Conservation (phyloP, 129 eudicot genomes). For the Logfia minima region DNA sequence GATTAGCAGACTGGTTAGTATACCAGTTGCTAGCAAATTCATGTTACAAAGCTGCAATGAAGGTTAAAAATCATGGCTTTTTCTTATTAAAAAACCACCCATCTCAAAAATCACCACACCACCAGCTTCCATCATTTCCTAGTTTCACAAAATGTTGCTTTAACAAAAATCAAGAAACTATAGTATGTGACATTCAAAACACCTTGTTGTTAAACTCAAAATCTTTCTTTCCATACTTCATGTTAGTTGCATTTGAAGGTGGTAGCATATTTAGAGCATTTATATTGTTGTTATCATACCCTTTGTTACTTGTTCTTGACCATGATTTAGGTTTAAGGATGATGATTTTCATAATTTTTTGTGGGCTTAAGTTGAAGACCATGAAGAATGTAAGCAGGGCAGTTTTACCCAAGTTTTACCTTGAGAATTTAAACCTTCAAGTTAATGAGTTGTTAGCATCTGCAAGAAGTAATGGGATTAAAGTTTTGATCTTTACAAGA, state of each 20-base stretch:
- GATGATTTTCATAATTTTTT: constrained; percentile 77
- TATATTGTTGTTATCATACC: constrained; percentile 54
- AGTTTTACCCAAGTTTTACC: constrained; percentile 85
- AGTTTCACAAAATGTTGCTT: constrained; percentile 47
- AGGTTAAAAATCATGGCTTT: constrained; percentile 47
- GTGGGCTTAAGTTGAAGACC: constrained; percentile 61
- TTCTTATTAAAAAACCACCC: constrained; percentile 43
- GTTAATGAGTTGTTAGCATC: constrained; percentile 47
- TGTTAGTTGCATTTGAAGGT: constrained; percentile 93
- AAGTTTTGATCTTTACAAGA: constrained; percentile 51
- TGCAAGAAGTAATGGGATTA: constrained; percentile 30
- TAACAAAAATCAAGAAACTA: constrained; percentile 41
- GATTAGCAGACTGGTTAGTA: constrained; percentile 57
- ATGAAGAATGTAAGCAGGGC: constrained; percentile 66
- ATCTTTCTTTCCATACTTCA: constrained; percentile 87
- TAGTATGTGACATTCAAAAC: constrained; percentile 72
- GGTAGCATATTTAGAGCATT: constrained; percentile 68
- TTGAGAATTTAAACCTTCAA: constrained; percentile 59
- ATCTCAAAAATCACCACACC: constrained; percentile 40
- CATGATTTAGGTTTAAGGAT: constrained; percentile 46
- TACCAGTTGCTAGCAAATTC: constrained; percentile 60
- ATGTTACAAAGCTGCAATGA: constrained; percentile 58
- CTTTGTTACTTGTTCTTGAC: constrained; percentile 49
- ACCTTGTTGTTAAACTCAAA: constrained; percentile 53
- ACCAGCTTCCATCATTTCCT: constrained; percentile 43